Percentiles rank a stretch among this genome's conserved stretches.
phyloP scores from a whole-genome alignment of 441 rosid genomes.

The Adansonia grandidieri region DNA sequence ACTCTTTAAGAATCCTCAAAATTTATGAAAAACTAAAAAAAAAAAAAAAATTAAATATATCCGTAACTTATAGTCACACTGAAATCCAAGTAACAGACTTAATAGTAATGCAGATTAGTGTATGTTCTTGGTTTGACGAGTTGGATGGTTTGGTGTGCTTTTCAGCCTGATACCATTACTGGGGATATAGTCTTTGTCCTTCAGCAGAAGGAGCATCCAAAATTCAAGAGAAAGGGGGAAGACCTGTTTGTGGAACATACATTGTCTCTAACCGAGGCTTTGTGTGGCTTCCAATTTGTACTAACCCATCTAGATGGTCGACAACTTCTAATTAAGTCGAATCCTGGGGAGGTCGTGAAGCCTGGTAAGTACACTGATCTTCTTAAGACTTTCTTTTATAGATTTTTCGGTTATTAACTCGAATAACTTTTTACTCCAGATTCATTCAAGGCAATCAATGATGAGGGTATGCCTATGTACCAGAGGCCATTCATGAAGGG shows the following conservation, averaged over 20 bases:
- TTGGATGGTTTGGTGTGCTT: background rate
- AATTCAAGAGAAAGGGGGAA: constrained; percentile 72
- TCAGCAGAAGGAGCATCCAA: constrained; percentile 80
- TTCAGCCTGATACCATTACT: constrained; percentile 46
- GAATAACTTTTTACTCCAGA: constrained; percentile 38
- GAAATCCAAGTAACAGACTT: background rate
- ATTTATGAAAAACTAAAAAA: no score
- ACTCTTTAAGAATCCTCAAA: no score
- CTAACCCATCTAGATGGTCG: constrained; percentile 70
- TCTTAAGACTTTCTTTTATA: background rate
- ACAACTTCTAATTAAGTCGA: constrained; percentile 73
- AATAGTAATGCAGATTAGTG: background rate
- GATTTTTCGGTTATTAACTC: background rate
- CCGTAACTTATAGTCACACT: no score
- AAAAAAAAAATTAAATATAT: no score
- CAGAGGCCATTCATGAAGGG: no score
- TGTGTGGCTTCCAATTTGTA: constrained; percentile 73
- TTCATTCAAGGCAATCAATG: constrained; percentile 68
- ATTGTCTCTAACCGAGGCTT: constrained; percentile 66
- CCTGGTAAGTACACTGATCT: constrained; percentile 48
- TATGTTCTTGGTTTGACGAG: constrained; percentile 2
- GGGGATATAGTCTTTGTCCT: constrained; percentile 81
- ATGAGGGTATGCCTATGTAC: constrained; percentile 36
- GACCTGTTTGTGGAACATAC: constrained; percentile 70
- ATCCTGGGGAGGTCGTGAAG: constrained; percentile 75